Percentiles rank a stretch among this genome's conserved stretches.
phyloP scores from a whole-genome alignment of 257 asterid species.

The Scutellaria galericulata region DNA sequence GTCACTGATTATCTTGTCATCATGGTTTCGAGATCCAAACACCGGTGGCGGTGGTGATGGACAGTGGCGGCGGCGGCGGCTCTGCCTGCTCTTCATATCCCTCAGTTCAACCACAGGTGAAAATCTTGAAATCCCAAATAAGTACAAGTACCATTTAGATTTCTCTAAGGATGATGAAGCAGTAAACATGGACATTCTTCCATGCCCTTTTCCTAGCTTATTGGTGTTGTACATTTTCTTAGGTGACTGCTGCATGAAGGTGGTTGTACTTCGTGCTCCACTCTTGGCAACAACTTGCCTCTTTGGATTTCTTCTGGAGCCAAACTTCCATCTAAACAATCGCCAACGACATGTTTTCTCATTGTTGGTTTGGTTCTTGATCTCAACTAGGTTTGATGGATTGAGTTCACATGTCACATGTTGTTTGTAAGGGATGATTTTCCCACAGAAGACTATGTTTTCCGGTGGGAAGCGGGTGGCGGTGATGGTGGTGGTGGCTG shows the following conservation, averaged over 20 bases:
- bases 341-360: constrained; percentile 1
- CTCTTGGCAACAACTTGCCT: constrained; percentile 13
- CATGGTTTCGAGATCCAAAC: neutral
- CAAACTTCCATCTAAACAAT: constrained; percentile 27
- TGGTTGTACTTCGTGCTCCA: constrained; percentile 19
- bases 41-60: constrained; percentile 25
- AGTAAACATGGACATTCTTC: constrained; percentile 30
- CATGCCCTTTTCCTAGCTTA: constrained; percentile 23
- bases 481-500: neutral
- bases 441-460: constrained; percentile 66
- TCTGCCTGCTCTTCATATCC: constrained; percentile 57
- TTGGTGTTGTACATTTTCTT: constrained; percentile 23
- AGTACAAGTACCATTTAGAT: constrained; percentile 42
- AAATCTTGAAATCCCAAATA: constrained; percentile 52
- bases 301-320: constrained; percentile 19
- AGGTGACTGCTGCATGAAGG: constrained; percentile 9
- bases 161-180: constrained; percentile 12
- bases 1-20: constrained; percentile 7
- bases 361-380: neutral
- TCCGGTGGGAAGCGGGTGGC: constrained; percentile 36
- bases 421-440: constrained; percentile 46
- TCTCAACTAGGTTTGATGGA: neutral
- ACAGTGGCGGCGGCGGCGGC: constrained; percentile 40
- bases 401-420: constrained; percentile 16
- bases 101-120: constrained; percentile 50